Conservation (phyloP, 768 basidiomycete species). For the Hortiboletus flavorubellus region DNA sequence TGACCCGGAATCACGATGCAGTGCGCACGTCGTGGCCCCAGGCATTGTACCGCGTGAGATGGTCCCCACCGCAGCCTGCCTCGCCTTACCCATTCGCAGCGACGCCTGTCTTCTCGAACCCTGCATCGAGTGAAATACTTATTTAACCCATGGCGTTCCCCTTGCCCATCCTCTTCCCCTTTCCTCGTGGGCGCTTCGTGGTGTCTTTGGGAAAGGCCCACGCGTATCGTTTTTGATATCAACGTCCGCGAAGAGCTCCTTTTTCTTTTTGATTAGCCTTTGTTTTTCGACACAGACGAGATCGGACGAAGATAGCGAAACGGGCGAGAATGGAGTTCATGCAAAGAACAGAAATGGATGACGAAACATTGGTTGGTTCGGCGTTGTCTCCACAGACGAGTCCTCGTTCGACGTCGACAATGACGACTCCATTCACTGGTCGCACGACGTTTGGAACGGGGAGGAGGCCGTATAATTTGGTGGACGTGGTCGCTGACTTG, state of each 20-base stretch:
- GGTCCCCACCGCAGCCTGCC: constrained; percentile 17
- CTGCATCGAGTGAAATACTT: constrained; percentile 6
- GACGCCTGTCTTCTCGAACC: constrained; percentile 7
- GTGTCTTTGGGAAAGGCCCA: neutral
- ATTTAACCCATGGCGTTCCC: constrained; percentile 9
- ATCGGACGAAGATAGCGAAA: neutral
- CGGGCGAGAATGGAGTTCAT: neutral
- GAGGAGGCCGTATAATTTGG: constrained; percentile 38
- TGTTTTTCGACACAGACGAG: neutral
- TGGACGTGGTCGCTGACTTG: constrained; percentile 44
- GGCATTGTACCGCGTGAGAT: too few species aligned
- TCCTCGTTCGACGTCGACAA: constrained; percentile 18
- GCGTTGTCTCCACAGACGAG: constrained; percentile 20
- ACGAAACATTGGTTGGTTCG: constrained; percentile 23
- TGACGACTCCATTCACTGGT: constrained; percentile 8
- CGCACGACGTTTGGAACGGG: constrained; percentile 7
- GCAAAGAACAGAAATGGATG: constrained; percentile 17
- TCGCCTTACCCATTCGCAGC: constrained; percentile 8
- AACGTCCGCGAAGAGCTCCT: neutral
- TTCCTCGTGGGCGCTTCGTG: constrained; percentile 14
- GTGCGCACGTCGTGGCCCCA: constrained; percentile 8
- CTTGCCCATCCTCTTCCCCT: neutral
- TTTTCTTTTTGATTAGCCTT: neutral
- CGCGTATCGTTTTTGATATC: constrained; percentile 8
- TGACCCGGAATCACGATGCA: constrained; percentile 12